phyloP scores from a whole-genome alignment of 495 filamentous ascomycete genomes.

The Bacidia rubella region DNA sequence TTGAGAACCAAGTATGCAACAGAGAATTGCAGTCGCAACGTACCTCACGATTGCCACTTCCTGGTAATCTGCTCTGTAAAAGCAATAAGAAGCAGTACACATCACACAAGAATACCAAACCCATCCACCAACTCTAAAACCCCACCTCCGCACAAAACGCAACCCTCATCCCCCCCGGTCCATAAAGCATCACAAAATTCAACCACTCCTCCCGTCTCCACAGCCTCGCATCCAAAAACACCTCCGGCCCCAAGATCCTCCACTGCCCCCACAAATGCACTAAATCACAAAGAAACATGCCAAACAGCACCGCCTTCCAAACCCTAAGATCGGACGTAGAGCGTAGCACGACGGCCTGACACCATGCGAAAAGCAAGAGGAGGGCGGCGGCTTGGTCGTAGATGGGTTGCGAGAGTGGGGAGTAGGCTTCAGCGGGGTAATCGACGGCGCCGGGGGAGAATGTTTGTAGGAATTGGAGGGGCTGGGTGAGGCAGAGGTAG shows the following conservation, averaged over 20 bases:
- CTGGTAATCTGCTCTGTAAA: too few relatives aligned
- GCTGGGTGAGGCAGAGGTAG: constrained; percentile 16
- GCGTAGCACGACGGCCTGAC: constrained; percentile 21
- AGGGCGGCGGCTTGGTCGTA: constrained; percentile 21
- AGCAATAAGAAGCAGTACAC: too few relatives aligned
- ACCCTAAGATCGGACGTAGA: constrained; percentile 16
- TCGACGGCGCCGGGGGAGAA: constrained; percentile 16
- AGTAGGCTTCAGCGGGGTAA: constrained; percentile 9
- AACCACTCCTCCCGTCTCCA: constrained; percentile 22
- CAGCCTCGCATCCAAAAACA: constrained; percentile 13
- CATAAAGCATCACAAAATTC: constrained; percentile 17
- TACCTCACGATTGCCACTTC: too few relatives aligned
- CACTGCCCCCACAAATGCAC: constrained; percentile 18
- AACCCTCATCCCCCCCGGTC: constrained; percentile 16
- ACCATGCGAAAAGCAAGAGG: constrained; percentile 20
- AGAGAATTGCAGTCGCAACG: too few relatives aligned
- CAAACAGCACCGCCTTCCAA: constrained; percentile 21
- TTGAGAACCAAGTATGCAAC: too few relatives aligned
- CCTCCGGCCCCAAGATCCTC: constrained; percentile 12
- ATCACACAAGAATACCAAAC: too few relatives aligned
- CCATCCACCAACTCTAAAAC: constrained; percentile 1
- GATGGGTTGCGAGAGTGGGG: constrained; percentile 14
- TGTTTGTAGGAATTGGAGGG: constrained; percentile 16
- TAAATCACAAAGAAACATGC: constrained; percentile 20
- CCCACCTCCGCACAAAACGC: constrained; percentile 18